Evolutionary conservation across 2,329 filamentous ascomycete genomes (phyloP), one percentile per base, ranked within the genome.

Genomic region (Nothopassalora personata): DNA sequence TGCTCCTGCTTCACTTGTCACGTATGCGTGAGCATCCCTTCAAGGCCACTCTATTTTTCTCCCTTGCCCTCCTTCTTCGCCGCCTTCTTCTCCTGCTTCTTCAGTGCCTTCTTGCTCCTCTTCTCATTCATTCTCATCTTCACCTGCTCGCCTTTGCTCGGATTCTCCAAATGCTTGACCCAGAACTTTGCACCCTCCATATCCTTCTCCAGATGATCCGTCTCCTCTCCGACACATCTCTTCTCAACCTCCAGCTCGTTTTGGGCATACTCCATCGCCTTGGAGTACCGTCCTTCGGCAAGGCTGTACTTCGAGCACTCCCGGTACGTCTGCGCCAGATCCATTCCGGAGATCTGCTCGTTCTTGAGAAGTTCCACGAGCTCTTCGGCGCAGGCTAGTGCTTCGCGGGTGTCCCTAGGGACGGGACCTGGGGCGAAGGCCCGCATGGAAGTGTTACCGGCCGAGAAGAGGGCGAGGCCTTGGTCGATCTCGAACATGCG

Each of bases 61-160:
- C 70, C 64, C 11, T 66, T 62, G 5, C 66, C 61, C 33, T 63
- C 64, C n/a, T 57, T 56, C n/a, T 65, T 63, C 3, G 64, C 63
- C 31, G 57, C 61, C 36, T 61, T 57, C 34, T 55, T 58, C 15
- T 58, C 57, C 49, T 18, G 45, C 30, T 53, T 53, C 59, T 61
- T 60, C 53, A 54, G 45, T n/a, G 57, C 59, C 51, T 57, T 61
- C n/a, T 58, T 57, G 2, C 63, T 58, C 31, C 57, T 58, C 59
- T 60, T 60, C 53, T 57, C 52, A 9, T 55, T 54, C 56, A 52
- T 55, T 8, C 59, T 45, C 31, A 39, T 33, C 50, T 57, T 59
- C 6, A 58, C 39, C 15, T 52, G 30, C 30, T 61, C 60, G 23
- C n/a, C 23, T 34, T 61, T 54, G 2, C 28, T 47, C 54, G 57